Evolutionary conservation across 2,329 filamentous ascomycete species (phyloP), one percentile per base, ranked within the genome.

Genomic region (Colletotrichum sp.): DNA sequence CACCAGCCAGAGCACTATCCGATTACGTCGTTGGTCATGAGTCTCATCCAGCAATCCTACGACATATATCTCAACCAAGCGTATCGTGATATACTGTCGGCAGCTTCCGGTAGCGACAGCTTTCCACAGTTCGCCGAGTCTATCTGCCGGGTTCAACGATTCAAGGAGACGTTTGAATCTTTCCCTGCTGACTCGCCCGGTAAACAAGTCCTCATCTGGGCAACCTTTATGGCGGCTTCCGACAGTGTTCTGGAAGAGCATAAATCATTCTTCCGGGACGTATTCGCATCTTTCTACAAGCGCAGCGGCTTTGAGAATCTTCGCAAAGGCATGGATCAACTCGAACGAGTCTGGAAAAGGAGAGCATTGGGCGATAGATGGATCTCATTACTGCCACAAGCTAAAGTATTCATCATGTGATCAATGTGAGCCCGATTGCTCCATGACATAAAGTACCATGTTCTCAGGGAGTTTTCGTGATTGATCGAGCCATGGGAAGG

Each of bases 191-290:
- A 71, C 1, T 81, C 81, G 0, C 79, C 81, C 0, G 79, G 80
- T 0, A 78, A 78, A 0, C 79, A 81, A 4, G 81, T 82, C 28
- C 63, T 82, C 3, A 66, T 82, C 2, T 82, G 81, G 81, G 79
- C 80, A 0, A 81, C 80, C 0, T 82, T 82, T 26, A 77, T 82
- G 0, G 81, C 81, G 0, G 81, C 81, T 0, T 82, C 81, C 0
- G 80, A 80, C 18, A 80, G 79, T 0, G 72, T 79, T 2, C 68
- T 81, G 4, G 78, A 79, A 1, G 81, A 82, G 30, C 81, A 82
- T 39, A 81, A 79, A 24, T 7, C 16, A 0, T 82, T 79, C 30
- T 82, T 82, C 2, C 78, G 80, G 30, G 67, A 71, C 1, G 65
- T 77, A 0, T 26, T 82, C 0, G 43, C 68, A 7, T 14, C 66